phyloP scores from a whole-genome alignment of 208 protist genomes.

The Phytomonas francai region DNA sequence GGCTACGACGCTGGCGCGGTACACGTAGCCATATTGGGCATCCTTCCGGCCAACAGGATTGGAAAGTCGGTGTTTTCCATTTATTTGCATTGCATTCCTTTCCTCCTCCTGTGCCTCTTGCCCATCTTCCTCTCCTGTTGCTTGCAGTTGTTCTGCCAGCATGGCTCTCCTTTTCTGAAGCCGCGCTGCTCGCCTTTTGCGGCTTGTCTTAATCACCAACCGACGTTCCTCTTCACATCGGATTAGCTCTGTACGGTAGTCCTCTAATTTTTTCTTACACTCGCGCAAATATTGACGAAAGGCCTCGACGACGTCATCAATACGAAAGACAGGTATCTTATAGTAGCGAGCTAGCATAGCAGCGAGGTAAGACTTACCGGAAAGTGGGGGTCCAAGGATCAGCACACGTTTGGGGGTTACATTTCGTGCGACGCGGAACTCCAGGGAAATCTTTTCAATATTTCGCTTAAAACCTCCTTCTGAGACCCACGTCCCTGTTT shows the following conservation, averaged over 20 bases:
- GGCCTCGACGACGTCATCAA: constrained; percentile 29
- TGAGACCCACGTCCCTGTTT: constrained; percentile 47
- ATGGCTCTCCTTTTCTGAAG: neutral
- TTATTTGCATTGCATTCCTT: neutral
- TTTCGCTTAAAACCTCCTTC: constrained; percentile 68
- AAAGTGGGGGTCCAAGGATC: constrained; percentile 82
- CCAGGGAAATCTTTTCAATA: constrained; percentile 49
- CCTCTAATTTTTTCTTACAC: constrained; percentile 18
- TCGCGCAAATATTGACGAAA: constrained; percentile 17
- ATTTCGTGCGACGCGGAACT: constrained; percentile 64
- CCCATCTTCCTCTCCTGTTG: neutral
- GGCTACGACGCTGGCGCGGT: neutral
- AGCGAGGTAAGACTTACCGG: constrained; percentile 78
- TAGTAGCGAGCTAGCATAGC: constrained; percentile 63
- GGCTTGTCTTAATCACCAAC: constrained; percentile 28
- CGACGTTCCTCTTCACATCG: constrained; percentile 34
- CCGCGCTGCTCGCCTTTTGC: neutral
- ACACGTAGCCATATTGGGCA: neutral
- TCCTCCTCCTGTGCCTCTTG: neutral
- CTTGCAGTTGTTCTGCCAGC: neutral
- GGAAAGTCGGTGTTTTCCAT: neutral
- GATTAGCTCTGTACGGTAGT: constrained; percentile 16
- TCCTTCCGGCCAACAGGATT: neutral
- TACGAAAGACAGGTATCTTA: constrained; percentile 56
- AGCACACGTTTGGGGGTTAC: constrained; percentile 77